Base-by-base conservation (phyloP, 768 basidiomycete species). In the Roridomyces roridus region DNA sequence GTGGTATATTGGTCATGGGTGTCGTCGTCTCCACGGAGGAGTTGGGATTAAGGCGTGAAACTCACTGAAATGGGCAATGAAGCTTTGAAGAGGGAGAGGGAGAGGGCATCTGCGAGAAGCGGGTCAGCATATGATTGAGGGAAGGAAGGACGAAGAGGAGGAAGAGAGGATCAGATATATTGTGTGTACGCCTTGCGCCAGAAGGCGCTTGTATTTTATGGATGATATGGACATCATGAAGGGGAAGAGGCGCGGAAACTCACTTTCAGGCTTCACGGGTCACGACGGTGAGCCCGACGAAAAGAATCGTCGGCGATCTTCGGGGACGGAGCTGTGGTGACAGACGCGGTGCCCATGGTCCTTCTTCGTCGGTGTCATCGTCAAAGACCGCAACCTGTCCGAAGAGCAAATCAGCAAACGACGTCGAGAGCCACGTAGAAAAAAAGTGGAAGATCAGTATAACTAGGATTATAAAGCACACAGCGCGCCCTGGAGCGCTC, bases 391-490 rank as follows among this genome's bases (percentile, higher is more conserved):
- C n/a, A n/a, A n/a, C n/a, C n/a, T n/a, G n/a, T n/a, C 21, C 39
- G 14, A 14, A 31, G 14, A 34, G 21, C 34, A 17, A 29, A 49
- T 49, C 46, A 48, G 51, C 17, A 43, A 24, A n/a, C 6, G 41
- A 18, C 41, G 9, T 9, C 35, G 45, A 36, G 11, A 17, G 24
- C 6, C n/a, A 28, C 36, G 14, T 11, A 36, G 3, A 5, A 24
- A 25, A 23, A n/a, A 36, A 42, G 46, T 18, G 24, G 47, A 29
- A 37, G 55, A 36, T 70, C 68, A 68, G 68, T 64, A 68, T 68
- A 68, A 67, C 68, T 67, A 67, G 67, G 68, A 68, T 68, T 65
- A 63, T 54, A 20, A 47, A 49, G 21, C 35, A 65, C 65, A 65
- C 67, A 66, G 62, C 63, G 65, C 65, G 62, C 65, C 56, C 26